phyloP scores from a whole-genome alignment of 345 rosid genomes.

The Lumnitzera littorea region DNA sequence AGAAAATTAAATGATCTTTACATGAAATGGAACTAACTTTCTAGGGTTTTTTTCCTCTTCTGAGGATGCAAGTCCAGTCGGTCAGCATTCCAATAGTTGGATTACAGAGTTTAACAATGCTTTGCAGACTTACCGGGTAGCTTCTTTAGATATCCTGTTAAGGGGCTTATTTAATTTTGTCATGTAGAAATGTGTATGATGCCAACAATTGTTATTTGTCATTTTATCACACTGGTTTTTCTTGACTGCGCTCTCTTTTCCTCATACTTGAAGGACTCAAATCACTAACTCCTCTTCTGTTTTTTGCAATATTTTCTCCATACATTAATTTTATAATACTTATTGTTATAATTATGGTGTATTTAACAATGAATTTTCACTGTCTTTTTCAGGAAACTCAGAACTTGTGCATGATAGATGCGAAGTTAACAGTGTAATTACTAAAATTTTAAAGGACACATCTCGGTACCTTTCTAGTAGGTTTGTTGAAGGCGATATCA shows the following conservation, averaged over 20 bases:
- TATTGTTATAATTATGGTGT: background rate
- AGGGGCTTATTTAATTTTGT: background rate
- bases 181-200: background rate
- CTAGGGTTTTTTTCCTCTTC: too few relatives aligned
- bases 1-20: too few relatives aligned
- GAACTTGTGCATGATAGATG: slow-evolving; percentile 50
- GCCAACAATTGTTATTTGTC: too few relatives aligned
- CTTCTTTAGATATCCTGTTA: slow-evolving; percentile 3
- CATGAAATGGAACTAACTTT: too few relatives aligned
- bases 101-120: slow-evolving; percentile 66
- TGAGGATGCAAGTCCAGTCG: too few relatives aligned
- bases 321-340: background rate
- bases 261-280: too few relatives aligned
- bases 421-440: slow-evolving; percentile 50
- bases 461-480: slow-evolving; percentile 80
- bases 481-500: slow-evolving; percentile 66
- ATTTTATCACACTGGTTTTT: too few relatives aligned
- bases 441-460: slow-evolving; percentile 81
- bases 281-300: too few relatives aligned
- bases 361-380: background rate
- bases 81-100: too few relatives aligned
- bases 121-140: slow-evolving; percentile 52
- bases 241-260: too few relatives aligned
- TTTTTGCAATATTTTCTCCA: background rate
- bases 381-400: slow-evolving; percentile 51